Evolutionary conservation across 1,284 basidiomycete genomes (phyloP).

Genomic region (Naganishia liquefaciens): DNA sequence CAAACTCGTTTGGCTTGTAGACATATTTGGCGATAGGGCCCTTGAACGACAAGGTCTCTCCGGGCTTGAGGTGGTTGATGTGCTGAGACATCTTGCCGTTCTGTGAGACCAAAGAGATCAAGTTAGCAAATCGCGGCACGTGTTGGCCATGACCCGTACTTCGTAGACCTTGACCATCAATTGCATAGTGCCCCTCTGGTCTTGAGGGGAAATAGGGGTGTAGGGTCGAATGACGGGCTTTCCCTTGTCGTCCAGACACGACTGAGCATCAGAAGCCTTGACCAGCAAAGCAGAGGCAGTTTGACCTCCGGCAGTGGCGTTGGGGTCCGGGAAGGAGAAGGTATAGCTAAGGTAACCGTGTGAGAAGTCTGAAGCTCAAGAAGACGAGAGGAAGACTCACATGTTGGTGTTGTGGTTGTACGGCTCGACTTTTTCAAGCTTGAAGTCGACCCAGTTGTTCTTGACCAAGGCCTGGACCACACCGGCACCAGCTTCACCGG

Average conservation of each 20-base stretch:
- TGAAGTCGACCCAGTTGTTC: constrained; percentile 58
- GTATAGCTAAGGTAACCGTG: constrained; percentile 61
- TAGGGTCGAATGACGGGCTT: constrained; percentile 84
- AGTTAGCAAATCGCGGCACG: neutral
- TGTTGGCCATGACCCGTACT: constrained; percentile 38
- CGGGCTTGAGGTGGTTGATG: constrained; percentile 70
- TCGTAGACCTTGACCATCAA: constrained; percentile 79
- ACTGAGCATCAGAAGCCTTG: constrained; percentile 55
- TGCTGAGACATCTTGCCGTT: constrained; percentile 76
- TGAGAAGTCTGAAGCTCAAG: neutral
- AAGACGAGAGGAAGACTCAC: constrained; percentile 51
- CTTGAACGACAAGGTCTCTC: constrained; percentile 83
- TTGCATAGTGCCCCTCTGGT: constrained; percentile 70
- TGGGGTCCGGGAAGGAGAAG: constrained; percentile 80
- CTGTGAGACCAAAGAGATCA: constrained; percentile 59
- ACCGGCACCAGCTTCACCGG: constrained; percentile 35
- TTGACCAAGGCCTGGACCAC: constrained; percentile 36
- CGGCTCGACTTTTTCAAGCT: constrained; percentile 75
- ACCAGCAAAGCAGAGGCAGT: constrained; percentile 61
- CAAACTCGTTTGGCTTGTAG: constrained; percentile 81
- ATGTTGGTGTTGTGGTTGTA: constrained; percentile 91
- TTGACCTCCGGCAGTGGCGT: constrained; percentile 70
- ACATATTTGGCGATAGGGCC: constrained; percentile 83
- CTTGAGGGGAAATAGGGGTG: constrained; percentile 75
- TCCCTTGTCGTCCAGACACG: constrained; percentile 69